phyloP scores from a whole-genome alignment of 345 rosid species.

The Corymbia maculata region DNA sequence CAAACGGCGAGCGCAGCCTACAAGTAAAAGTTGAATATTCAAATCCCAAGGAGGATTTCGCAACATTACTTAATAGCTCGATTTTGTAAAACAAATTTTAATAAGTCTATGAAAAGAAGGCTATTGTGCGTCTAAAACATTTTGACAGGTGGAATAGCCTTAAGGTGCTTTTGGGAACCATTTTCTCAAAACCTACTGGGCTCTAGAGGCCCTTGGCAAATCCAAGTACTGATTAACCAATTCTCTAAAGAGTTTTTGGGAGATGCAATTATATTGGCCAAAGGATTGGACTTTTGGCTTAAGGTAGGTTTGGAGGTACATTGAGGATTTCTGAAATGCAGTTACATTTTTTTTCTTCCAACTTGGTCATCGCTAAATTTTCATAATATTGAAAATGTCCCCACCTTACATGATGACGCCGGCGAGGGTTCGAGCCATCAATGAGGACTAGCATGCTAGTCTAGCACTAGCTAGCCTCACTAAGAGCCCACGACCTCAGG shows the following conservation, averaged over 20 bases:
- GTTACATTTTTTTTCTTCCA: neutral
- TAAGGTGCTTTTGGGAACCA: neutral
- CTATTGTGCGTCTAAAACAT: neutral
- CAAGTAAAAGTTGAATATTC: neutral
- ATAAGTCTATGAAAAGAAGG: neutral
- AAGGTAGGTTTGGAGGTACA: neutral
- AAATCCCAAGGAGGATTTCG: neutral
- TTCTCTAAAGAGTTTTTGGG: neutral
- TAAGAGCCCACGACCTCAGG: neutral
- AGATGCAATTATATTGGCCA: neutral
- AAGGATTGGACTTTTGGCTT: neutral
- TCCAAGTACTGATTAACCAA: neutral
- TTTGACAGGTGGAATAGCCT: neutral
- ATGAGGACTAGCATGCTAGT: neutral
- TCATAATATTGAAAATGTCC: too few relatives aligned
- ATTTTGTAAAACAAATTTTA: neutral
- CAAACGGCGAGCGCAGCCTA: neutral
- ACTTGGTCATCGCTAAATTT: rapidly evolving
- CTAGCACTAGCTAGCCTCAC: rapidly evolving
- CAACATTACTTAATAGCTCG: neutral
- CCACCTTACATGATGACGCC: neutral
- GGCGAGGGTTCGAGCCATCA: rapidly evolving
- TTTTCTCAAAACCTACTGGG: neutral
- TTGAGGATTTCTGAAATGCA: rapidly evolving
- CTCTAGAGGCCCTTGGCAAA: neutral